Evolutionary conservation across 805 yeast species (phyloP).

Genomic region (Saturnispora diversa): DNA sequence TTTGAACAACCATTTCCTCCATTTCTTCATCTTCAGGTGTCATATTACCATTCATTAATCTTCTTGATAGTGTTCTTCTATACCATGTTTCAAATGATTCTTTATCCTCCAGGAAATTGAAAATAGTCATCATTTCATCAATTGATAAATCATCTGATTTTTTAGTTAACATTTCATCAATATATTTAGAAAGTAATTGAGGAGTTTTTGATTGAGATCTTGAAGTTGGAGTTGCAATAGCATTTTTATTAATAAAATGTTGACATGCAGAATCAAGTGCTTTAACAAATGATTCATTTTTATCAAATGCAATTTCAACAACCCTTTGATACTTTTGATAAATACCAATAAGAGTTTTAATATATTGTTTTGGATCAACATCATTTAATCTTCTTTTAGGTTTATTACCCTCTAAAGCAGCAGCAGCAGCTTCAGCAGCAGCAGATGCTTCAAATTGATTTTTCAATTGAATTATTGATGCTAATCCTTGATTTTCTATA

Average conservation of each 20-base stretch:
- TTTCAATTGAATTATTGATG: slow-evolving; percentile 51
- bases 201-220: slow-evolving; percentile 73
- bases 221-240: slow-evolving; percentile 62
- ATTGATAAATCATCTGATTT: slow-evolving; percentile 71
- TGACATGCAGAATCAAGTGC: slow-evolving; percentile 88
- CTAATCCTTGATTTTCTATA: slow-evolving; percentile 57
- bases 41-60: slow-evolving; percentile 68
- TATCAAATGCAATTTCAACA: slow-evolving; percentile 58
- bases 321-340: slow-evolving; percentile 60
- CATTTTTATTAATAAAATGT: slow-evolving; percentile 71
- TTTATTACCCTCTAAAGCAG: slow-evolving; percentile 1
- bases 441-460: slow-evolving; percentile 19
- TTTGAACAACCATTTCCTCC: slow-evolving; percentile 78
- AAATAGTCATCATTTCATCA: slow-evolving; percentile 78
- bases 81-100: slow-evolving; percentile 93
- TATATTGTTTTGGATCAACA: slow-evolving; percentile 68
- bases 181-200: slow-evolving; percentile 81
- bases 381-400: slow-evolving; percentile 9
- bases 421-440: slow-evolving; percentile 7
- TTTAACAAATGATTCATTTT: slow-evolving; percentile 70
- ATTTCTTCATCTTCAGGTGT: slow-evolving; percentile 77
- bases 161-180: slow-evolving; percentile 75
- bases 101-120: slow-evolving; percentile 84
- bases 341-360: slow-evolving; percentile 64
- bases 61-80: slow-evolving; percentile 78